These are phyloP conservation scores for Penicillium flavigenum DNA, from an alignment of 495 filamentous ascomycete species.

Conservation along the genomic window DNA sequence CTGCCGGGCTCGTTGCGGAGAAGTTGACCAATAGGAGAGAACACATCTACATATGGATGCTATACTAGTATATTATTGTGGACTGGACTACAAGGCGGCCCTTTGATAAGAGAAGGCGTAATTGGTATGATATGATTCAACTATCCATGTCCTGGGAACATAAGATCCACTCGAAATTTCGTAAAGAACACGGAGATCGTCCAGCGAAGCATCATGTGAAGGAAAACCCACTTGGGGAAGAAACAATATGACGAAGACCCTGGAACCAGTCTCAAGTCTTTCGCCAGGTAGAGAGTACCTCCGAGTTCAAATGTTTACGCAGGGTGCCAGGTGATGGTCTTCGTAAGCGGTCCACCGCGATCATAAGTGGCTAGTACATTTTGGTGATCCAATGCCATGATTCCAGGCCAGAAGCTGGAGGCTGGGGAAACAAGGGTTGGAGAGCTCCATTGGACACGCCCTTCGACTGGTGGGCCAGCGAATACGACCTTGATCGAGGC, in stretches of 20 bases:
- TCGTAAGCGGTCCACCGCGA: conserved; percentile 38
- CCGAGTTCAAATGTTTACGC: background rate
- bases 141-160: background rate
- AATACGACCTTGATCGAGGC: conserved; percentile 44
- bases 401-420: conserved; percentile 46
- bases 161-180: background rate
- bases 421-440: conserved; percentile 31
- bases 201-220: background rate
- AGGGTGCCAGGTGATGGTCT: conserved; percentile 34
- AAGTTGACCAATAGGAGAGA: background rate
- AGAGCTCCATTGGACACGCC: conserved; percentile 36
- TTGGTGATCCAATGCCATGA: conserved; percentile 38
- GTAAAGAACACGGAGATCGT: background rate
- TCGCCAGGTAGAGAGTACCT: background rate
- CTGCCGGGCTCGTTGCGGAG: background rate
- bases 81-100: background rate
- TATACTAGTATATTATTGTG: background rate
- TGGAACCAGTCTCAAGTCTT: background rate
- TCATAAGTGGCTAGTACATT: conserved; percentile 45
- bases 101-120: background rate
- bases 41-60: too few species aligned
- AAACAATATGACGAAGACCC: background rate
- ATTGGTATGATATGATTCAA: background rate
- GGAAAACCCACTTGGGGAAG: background rate
- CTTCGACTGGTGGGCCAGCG: conserved; percentile 36